Evolutionary conservation across 768 basidiomycete species (phyloP).

Genomic region (Tremella mesenterica): DNA sequence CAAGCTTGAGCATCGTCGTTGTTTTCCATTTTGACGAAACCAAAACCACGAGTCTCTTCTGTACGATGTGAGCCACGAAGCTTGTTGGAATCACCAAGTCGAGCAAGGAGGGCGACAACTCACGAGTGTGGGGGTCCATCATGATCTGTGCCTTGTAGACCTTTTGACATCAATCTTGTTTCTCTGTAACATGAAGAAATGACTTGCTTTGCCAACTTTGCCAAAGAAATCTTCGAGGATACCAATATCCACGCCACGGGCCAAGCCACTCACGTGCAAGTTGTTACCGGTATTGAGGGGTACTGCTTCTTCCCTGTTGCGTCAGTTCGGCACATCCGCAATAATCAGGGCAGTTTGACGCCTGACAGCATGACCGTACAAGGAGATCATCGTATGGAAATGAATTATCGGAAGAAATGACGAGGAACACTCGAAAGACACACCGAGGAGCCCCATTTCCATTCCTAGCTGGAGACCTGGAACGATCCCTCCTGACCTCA

Average conservation of each 20-base stretch:
- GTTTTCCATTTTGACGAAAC: conserved; percentile 81
- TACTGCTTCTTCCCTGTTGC: conserved; percentile 13
- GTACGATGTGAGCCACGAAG: conserved; percentile 1
- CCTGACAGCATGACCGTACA: no score
- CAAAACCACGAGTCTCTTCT: conserved; percentile 61
- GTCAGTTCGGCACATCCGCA: conserved; percentile 6
- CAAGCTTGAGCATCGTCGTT: conserved; percentile 85
- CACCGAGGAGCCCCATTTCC: conserved; percentile 43
- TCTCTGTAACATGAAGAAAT: neutral
- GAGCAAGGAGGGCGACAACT: no score
- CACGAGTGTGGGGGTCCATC: conserved; percentile 59
- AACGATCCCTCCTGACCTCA: conserved; percentile 48
- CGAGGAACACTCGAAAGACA: neutral
- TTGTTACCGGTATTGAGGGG: conserved; percentile 57
- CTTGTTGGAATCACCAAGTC: neutral
- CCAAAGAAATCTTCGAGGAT: conserved; percentile 81
- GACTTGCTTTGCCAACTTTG: conserved; percentile 72
- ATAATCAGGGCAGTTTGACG: no score
- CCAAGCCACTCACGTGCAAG: conserved; percentile 57
- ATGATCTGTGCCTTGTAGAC: conserved; percentile 58
- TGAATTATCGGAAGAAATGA: neutral
- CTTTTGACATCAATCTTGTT: conserved; percentile 45
- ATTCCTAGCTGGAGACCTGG: conserved; percentile 57
- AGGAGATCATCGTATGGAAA: no score
- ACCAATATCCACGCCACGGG: conserved; percentile 63